Percentiles rank a stretch among this genome's conserved stretches.
phyloP scores from a whole-genome alignment of 108 stramenopile genomes.

The Heterococcus sp. region DNA sequence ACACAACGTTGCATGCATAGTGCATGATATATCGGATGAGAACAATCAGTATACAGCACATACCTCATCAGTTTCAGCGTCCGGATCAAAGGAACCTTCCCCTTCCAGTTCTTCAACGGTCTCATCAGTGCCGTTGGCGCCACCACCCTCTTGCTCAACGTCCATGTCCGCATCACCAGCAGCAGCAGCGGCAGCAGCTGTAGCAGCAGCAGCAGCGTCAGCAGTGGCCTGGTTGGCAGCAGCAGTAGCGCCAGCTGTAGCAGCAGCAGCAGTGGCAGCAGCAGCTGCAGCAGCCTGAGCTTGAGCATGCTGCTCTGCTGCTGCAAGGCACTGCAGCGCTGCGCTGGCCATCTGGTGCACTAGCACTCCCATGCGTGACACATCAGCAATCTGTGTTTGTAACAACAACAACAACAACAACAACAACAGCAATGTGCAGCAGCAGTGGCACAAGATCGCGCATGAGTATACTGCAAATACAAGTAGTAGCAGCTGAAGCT shows the following conservation, averaged over 20 bases:
- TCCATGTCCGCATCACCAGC: constrained; percentile 5
- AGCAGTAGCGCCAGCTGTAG: too few species aligned
- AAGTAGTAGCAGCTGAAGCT: too few species aligned
- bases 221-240: too few species aligned
- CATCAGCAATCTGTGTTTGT: constrained; percentile 2
- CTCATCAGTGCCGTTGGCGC: not conserved
- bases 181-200: not conserved
- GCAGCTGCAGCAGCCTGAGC: too few species aligned
- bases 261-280: not conserved
- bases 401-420: not conserved
- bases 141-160: not conserved
- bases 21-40: not conserved
- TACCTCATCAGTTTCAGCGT: not conserved
- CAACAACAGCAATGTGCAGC: not conserved
- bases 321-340: constrained; percentile 11
- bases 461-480: not conserved
- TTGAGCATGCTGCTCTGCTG: too few species aligned
- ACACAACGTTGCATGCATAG: not conserved
- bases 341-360: constrained; percentile 43
- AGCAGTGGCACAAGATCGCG: not conserved
- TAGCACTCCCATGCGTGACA: constrained; percentile 32
- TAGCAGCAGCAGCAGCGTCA: constrained; percentile 1
- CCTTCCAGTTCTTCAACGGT: not conserved
- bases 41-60: not conserved
- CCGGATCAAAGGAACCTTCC: not conserved